Base-by-base conservation (phyloP, 805 yeast genomes). In the Pichia deserticola region DNA sequence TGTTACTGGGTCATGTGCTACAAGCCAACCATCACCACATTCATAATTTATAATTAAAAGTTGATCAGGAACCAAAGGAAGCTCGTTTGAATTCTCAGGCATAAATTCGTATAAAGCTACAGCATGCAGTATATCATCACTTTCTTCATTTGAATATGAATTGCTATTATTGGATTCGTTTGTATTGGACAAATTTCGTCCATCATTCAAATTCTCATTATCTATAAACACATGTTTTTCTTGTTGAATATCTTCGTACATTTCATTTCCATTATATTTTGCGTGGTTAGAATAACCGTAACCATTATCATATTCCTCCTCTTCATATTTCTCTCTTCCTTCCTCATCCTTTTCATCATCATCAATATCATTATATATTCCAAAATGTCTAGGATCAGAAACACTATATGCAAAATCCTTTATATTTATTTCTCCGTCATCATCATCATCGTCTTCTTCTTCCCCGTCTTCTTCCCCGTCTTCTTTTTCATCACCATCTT, bases 11-110 rank as follows among this genome's bases (percentile, higher is more conserved):
- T 89, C 89, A 57, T 79, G 82, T 0, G 97, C 98, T 46, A 93
- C 97, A 4, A 93, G 75, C 99, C 99, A 93, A 7, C 99, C 99
- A 64, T 92, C 97, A 29, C 98, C 98, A 64, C 92, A 96, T 50
- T 95, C 79, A 65, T 90, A 92, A 51, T 84, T 81, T 33, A 93
- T 85, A 78, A 89, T 84, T 3, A 93, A 79, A 12, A 79, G 65
- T 66, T 93, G 97, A 36, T 96, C 96, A 58, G 85, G 95, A 12
- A 61, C 67, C 34, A 93, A 69, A 10, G 76, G 78, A 42, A 90
- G 79, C 61, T 93, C 99, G 65, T 93, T 93, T 58, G 89, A 96
- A 65, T 93, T 93, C 63, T 93, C 98, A 0, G 98, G 96, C 40
- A 70, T 76, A 62, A 93, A 93, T 58, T 90, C 92, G 63, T 89